Evolutionary conservation across 495 filamentous ascomycete genomes (phyloP).

Genomic region (Trichoderma asperelloides): DNA sequence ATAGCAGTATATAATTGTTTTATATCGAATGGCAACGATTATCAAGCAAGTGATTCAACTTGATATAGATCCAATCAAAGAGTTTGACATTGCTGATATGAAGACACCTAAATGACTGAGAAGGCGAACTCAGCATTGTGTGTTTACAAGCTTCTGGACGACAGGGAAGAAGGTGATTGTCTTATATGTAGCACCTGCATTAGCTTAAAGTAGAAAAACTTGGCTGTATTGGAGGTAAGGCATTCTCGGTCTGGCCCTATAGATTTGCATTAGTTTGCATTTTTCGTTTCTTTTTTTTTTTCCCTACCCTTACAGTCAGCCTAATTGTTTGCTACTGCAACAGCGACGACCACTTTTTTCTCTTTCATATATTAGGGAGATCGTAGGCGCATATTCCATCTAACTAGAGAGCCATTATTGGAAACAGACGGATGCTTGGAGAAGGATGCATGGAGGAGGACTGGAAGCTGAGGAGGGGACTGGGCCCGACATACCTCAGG

Average conservation of each 20-base stretch:
- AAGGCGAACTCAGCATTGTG: neutral
- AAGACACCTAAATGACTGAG: neutral
- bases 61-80: too few relatives aligned
- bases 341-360: neutral
- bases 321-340: neutral
- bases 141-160: neutral
- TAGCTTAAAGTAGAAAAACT: neutral
- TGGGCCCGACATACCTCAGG: too few relatives aligned
- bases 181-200: neutral
- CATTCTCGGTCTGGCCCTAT: neutral
- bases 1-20: too few relatives aligned
- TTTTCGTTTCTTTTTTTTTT: neutral
- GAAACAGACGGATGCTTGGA: neutral
- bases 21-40: too few relatives aligned
- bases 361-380: neutral
- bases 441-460: neutral
- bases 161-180: neutral
- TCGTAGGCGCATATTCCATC: too few relatives aligned
- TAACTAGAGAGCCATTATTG: too few relatives aligned
- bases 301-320: neutral
- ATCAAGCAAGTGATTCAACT: too few relatives aligned
- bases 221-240: neutral
- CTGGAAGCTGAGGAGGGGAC: neutral
- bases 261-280: too few relatives aligned
- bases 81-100: neutral